Conservation (phyloP, 495 filamentous ascomycete genomes). For the Bryoglossum gracile region DNA sequence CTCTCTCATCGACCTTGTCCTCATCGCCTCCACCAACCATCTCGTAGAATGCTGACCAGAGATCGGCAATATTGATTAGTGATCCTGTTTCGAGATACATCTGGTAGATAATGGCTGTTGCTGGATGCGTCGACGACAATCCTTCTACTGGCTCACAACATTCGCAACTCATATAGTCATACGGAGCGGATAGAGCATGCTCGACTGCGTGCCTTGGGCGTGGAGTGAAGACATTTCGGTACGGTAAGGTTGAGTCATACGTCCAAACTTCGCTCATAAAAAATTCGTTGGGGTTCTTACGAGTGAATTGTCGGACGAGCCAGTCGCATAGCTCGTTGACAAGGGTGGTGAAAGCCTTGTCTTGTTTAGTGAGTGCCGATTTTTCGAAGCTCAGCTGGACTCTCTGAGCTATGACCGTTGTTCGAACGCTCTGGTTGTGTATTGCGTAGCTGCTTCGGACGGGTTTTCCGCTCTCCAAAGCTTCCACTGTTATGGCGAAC, state of each 20-base stretch:
- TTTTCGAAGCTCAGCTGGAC: conserved; percentile 80
- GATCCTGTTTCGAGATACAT: conserved; percentile 85
- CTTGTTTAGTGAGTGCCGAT: conserved; percentile 63
- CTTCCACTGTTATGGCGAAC: conserved; percentile 32
- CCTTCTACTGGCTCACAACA: conserved; percentile 50
- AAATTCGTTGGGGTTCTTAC: conserved; percentile 51
- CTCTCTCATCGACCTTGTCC: conserved; percentile 41
- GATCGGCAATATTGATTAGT: conserved; percentile 79
- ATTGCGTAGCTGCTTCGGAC: conserved; percentile 72
- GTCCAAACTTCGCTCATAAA: conserved; percentile 77
- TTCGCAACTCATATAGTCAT: conserved; percentile 76
- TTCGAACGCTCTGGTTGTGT: conserved; percentile 63
- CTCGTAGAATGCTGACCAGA: conserved; percentile 81
- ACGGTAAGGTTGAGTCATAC: conserved; percentile 71
- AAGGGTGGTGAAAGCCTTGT: conserved; percentile 67
- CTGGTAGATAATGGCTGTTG: conserved; percentile 79
- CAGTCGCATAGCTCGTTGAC: conserved; percentile 55
- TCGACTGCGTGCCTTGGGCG: conserved; percentile 71
- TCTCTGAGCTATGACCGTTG: conserved; percentile 81
- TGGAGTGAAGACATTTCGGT: conserved; percentile 77
- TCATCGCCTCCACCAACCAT: conserved; percentile 60
- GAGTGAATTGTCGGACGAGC: conserved; percentile 49
- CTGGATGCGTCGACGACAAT: conserved; percentile 59
- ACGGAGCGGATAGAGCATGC: conserved; percentile 68
- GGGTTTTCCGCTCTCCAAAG: conserved; percentile 36